Percentiles rank a stretch among this genome's conserved stretches.
Evolutionary conservation across 192 early-diverging fungal species (phyloP).

Genomic region (Lobosporangium transversale): DNA sequence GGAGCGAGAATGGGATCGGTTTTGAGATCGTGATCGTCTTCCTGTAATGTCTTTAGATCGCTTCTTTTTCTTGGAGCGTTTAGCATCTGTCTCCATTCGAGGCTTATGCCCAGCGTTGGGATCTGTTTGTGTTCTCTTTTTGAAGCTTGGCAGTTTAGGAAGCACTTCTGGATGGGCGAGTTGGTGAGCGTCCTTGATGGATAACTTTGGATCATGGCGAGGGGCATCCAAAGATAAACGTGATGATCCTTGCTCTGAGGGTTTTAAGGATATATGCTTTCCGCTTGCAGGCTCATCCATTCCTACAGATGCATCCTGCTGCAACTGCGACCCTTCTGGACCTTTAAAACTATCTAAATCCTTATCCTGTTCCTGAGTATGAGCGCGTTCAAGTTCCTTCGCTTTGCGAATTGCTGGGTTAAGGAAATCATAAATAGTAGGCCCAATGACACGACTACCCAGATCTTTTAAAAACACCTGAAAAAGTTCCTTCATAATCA

Average conservation of each 20-base stretch:
- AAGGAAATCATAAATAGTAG: slow-evolving; percentile 62
- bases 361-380: slow-evolving; percentile 8
- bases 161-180: slow-evolving; percentile 7
- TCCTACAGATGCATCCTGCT: not conserved
- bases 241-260: not conserved
- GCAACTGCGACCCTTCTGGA: not conserved
- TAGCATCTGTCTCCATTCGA: slow-evolving; percentile 9
- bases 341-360: not conserved
- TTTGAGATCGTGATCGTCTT: slow-evolving; percentile 29
- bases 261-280: not conserved
- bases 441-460: slow-evolving; percentile 59
- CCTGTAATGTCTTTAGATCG: slow-evolving; percentile 2
- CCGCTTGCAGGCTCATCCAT: slow-evolving; percentile 9
- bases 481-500: slow-evolving; percentile 58
- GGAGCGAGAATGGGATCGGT: slow-evolving; percentile 26
- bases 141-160: slow-evolving; percentile 57
- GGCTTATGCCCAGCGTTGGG: slow-evolving; percentile 12
- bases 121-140: slow-evolving; percentile 49
- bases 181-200: not conserved
- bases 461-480: slow-evolving; percentile 66
- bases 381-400: slow-evolving; percentile 18
- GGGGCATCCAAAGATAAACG: not conserved
- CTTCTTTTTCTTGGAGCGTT: slow-evolving; percentile 10
- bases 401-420: slow-evolving; percentile 48
- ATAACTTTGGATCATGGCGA: slow-evolving; percentile 2